phyloP scores from a whole-genome alignment of 352 stramenopile species.

The Globisporangium polare region DNA sequence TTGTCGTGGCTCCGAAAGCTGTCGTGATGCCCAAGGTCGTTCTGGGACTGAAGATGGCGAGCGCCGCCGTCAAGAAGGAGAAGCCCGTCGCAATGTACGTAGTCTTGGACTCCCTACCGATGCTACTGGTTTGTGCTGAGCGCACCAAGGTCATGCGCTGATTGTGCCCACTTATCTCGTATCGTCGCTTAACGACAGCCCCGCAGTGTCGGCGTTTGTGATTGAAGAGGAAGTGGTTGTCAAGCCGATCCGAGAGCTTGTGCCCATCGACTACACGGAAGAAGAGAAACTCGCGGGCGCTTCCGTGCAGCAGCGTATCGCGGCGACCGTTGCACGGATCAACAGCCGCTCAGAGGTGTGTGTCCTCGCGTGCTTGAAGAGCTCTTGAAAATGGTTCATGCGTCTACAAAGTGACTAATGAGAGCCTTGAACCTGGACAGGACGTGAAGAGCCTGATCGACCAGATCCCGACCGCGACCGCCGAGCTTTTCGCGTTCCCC shows the following conservation, averaged over 20 bases:
- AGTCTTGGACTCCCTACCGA: too few species aligned
- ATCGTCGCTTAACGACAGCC: too few species aligned
- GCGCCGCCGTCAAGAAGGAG: constrained; percentile 30
- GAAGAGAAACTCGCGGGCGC: constrained; percentile 30
- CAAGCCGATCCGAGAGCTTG: constrained; percentile 40
- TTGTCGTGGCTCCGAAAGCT: constrained; percentile 1
- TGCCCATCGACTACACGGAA: constrained; percentile 50
- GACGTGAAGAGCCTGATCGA: constrained; percentile 42
- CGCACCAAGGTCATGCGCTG: too few species aligned
- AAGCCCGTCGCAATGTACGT: constrained; percentile 27
- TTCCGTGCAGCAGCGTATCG: constrained; percentile 23
- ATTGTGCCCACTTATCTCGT: too few species aligned
- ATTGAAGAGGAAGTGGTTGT: constrained; percentile 33
- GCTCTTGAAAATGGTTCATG: neutral
- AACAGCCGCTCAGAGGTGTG: constrained; percentile 28
- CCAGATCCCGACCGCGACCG: constrained; percentile 35
- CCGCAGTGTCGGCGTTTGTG: constrained; percentile 24
- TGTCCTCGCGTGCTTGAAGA: neutral
- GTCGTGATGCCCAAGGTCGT: constrained; percentile 34
- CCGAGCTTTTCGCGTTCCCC: constrained; percentile 32
- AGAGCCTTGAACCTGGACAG: neutral
- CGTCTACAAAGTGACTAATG: neutral
- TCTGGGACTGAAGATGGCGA: constrained; percentile 39
- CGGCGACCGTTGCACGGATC: constrained; percentile 31
- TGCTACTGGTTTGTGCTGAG: neutral